Conservation (phyloP, 2,329 filamentous ascomycete genomes). For the Alternaria atra region DNA sequence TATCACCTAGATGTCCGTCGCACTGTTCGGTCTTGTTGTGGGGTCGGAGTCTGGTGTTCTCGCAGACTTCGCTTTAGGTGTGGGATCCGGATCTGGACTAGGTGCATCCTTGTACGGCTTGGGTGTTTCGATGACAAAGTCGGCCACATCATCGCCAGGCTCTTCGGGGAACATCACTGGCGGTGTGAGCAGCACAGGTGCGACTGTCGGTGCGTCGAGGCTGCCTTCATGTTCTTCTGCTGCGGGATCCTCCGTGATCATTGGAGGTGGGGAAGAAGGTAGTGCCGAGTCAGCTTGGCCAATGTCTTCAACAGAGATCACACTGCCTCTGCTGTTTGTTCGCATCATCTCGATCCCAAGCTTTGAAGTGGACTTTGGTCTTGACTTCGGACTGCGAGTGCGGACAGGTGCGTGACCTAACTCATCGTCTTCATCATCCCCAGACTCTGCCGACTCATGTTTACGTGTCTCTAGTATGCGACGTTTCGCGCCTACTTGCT, state of each 20-base stretch:
- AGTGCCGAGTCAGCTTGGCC: conserved; percentile 45
- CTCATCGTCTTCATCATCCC: conserved; percentile 95
- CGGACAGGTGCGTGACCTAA: conserved; percentile 68
- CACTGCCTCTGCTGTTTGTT: conserved; percentile 90
- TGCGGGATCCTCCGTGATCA: conserved; percentile 52
- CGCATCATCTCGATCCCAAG: conserved; percentile 98
- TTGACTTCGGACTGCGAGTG: conserved; percentile 60
- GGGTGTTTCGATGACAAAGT: conserved; percentile 54
- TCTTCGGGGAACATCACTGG: conserved; percentile 60
- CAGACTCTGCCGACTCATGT: conserved; percentile 81
- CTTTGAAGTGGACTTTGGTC: conserved; percentile 71
- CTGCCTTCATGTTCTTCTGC: conserved; percentile 46
- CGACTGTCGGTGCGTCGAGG: conserved; percentile 33
- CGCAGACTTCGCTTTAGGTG: conserved; percentile 38
- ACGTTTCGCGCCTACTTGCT: conserved; percentile 77
- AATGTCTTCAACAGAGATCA: conserved; percentile 60
- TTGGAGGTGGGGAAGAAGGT: conserved; percentile 50
- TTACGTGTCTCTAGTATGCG: conserved; percentile 77
- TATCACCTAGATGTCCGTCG: conserved; percentile 6
- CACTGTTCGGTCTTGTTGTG: conserved; percentile 2
- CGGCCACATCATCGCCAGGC: conserved; percentile 50
- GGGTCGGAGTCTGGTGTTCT: conserved; percentile 8
- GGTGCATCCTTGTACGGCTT: conserved; percentile 38
- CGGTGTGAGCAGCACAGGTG: conserved; percentile 57
- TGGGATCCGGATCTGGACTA: conserved; percentile 54